A percentile compares a stretch with the other conserved stretches of the same genome.
Evolutionary conservation across 345 rosid genomes (phyloP).

Genomic region (Erysimum cheiranthoides): DNA sequence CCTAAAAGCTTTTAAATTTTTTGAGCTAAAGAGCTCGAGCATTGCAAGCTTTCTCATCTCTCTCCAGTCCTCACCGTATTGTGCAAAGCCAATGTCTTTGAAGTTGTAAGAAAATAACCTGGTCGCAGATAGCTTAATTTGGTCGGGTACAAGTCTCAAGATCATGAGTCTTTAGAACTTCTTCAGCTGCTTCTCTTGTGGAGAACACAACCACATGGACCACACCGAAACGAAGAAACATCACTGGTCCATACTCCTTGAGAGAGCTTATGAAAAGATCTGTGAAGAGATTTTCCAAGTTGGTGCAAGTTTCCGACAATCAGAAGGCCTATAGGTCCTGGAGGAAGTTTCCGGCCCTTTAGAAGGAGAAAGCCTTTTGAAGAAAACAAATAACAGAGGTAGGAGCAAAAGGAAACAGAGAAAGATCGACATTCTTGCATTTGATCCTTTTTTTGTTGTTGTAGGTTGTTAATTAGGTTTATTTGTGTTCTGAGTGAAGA

Average conservation of each 20-base stretch:
- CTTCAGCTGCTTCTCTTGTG: not conserved
- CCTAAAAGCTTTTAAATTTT: constrained; percentile 47
- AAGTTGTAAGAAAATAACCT: not conserved
- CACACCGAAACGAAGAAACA: constrained; percentile 53
- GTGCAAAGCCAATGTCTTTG: constrained; percentile 11
- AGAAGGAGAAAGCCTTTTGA: constrained; percentile 1
- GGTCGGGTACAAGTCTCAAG: constrained; percentile 5
- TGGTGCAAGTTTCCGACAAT: constrained; percentile 55
- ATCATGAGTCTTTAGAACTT: not conserved
- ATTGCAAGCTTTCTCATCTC: constrained; percentile 49
- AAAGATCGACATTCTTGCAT: constrained; percentile 7
- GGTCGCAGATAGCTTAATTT: not conserved
- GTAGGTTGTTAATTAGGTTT: constrained; percentile 1
- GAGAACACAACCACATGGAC: not conserved
- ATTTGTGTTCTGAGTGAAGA: constrained; percentile 23
- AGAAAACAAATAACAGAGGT: not conserved
- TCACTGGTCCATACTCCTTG: constrained; percentile 53
- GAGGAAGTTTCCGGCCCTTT: constrained; percentile 46
- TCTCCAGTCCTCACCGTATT: constrained; percentile 43
- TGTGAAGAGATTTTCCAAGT: constrained; percentile 50
- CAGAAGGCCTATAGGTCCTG: constrained; percentile 53
- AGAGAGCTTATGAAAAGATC: constrained; percentile 45
- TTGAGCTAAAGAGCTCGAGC: constrained; percentile 50
- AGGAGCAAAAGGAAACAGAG: not conserved
- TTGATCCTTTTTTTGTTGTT: not conserved